Evolutionary conservation across 768 basidiomycete genomes (phyloP).

Genomic region (Sistotremastrum niveocremeum): DNA sequence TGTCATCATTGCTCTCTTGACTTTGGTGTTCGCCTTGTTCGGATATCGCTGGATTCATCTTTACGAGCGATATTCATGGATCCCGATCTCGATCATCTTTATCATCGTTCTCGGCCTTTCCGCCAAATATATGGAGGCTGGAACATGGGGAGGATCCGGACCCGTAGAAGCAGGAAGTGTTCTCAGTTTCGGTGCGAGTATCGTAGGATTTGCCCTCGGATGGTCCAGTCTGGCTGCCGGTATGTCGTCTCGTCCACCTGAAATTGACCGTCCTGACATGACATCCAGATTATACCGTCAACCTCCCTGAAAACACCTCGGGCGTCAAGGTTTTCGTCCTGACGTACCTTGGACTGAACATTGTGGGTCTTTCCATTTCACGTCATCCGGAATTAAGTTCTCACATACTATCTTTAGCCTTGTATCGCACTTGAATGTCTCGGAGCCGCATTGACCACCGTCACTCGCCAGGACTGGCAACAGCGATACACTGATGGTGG

Average conservation of each 20-base stretch:
- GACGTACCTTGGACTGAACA: conserved; percentile 24
- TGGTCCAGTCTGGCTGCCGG: conserved; percentile 26
- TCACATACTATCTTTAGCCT: conserved; percentile 7
- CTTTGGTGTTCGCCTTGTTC: conserved; percentile 25
- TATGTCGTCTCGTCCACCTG: not conserved
- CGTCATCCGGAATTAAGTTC: conserved; percentile 6
- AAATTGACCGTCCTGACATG: not conserved
- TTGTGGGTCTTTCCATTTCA: not conserved
- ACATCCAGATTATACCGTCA: conserved; percentile 26
- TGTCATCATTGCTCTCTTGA: conserved; percentile 29
- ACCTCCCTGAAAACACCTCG: conserved; percentile 23
- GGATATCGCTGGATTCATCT: conserved; percentile 28
- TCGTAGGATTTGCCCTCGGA: conserved; percentile 25
- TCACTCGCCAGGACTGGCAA: conserved; percentile 21
- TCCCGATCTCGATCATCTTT: conserved; percentile 28
- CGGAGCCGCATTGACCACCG: conserved; percentile 29
- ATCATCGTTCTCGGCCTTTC: conserved; percentile 19
- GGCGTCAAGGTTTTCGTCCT: conserved; percentile 23
- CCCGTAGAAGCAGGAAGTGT: conserved; percentile 20
- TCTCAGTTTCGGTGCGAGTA: conserved; percentile 23
- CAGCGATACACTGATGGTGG: conserved; percentile 22
- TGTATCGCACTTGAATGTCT: conserved; percentile 30
- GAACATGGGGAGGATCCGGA: conserved; percentile 16
- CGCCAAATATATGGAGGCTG: conserved; percentile 14
- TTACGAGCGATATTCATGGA: conserved; percentile 28